Conservation (phyloP, 257 asterid species). For the Solanum paucissectum region DNA sequence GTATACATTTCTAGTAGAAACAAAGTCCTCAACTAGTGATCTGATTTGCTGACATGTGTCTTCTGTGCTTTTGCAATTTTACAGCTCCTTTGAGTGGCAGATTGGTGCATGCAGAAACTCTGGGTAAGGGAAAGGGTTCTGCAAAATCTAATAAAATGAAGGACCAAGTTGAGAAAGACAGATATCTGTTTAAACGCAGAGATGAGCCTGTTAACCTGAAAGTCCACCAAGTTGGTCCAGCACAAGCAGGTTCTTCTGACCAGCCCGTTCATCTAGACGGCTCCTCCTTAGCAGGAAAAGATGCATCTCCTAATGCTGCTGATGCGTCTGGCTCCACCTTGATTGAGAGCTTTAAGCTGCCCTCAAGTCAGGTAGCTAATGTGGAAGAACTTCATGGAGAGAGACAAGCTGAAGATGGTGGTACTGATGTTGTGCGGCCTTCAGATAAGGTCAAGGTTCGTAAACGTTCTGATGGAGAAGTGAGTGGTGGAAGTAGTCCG, state of each 20-base stretch:
- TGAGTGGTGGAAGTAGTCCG: constrained; percentile 25
- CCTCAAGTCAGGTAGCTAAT: constrained; percentile 18
- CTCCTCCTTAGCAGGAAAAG: constrained; percentile 18
- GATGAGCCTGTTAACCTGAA: constrained; percentile 48
- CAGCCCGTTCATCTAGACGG: constrained; percentile 25
- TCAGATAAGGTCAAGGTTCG: constrained; percentile 38
- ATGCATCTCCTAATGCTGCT: constrained; percentile 8
- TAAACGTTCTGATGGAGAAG: constrained; percentile 41
- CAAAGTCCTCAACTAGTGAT: background rate
- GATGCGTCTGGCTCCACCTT: constrained; percentile 17
- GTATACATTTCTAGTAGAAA: background rate
- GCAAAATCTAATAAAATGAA: constrained; percentile 14
- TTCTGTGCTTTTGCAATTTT: background rate
- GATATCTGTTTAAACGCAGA: constrained; percentile 35
- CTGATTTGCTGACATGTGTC: background rate
- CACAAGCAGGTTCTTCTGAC: constrained; percentile 18
- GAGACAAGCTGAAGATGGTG: constrained; percentile 5
- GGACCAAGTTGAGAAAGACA: constrained; percentile 26
- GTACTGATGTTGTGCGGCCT: constrained; percentile 2
- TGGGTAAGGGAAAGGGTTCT: constrained; percentile 29
- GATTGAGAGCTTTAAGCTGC: constrained; percentile 24
- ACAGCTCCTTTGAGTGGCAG: constrained; percentile 40
- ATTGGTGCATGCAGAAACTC: constrained; percentile 30
- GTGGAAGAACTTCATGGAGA: constrained; percentile 1
- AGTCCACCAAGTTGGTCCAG: constrained; percentile 28